Evolutionary conservation across 2,329 filamentous ascomycete species (phyloP), one percentile per base, ranked within the genome.

Genomic region (Sporothrix pseudoabietina): DNA sequence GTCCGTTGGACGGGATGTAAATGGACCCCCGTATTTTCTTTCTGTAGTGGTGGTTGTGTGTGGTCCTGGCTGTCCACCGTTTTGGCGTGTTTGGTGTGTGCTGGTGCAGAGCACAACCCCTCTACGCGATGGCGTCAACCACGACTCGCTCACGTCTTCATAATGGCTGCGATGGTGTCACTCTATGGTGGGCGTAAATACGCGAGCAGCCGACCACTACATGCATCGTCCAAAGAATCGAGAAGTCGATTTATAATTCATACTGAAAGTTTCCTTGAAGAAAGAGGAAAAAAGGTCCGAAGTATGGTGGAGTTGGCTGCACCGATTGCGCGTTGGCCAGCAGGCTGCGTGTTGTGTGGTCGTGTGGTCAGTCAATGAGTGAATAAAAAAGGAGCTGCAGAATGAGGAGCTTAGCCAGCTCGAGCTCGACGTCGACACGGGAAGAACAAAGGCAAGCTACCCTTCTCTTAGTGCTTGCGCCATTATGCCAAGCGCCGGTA

Each of bases 161-260:
- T 6, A 7, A 32, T 35, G 6, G 12, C 55, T 32, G 30, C 55
- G 59, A 65, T 65, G 59, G 59, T 65, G 59, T 65, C 35, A 65
- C 59, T 19, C 35, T 7, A 9, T 26, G 39, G 16, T 4, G 5
- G 35, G 10, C 14, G 9, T 7, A 39, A 65, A 22, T 65, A 61
- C 57, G 57, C 57, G 57, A 61, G 57, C 57, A 19, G 32, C 19
- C 8, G 59, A 41, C 52, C 35, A 22, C 8, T 26, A 7, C 8
- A 39, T 19, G 19, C 6, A 16, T 39, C 10, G 22, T 8, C 16
- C 9, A 44, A 44, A 32, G 26, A 1, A 26, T 8, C 10, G 3
- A 35, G 44, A 44, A 65, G 41, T 65, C 35, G 59, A 65, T 65
- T 65, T 65, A 65, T 65, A 65, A 65, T 65, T 65, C 9, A 41